Base-by-base conservation (phyloP, 2,329 filamentous ascomycete species). In the Beauveria brongniartii region DNA sequence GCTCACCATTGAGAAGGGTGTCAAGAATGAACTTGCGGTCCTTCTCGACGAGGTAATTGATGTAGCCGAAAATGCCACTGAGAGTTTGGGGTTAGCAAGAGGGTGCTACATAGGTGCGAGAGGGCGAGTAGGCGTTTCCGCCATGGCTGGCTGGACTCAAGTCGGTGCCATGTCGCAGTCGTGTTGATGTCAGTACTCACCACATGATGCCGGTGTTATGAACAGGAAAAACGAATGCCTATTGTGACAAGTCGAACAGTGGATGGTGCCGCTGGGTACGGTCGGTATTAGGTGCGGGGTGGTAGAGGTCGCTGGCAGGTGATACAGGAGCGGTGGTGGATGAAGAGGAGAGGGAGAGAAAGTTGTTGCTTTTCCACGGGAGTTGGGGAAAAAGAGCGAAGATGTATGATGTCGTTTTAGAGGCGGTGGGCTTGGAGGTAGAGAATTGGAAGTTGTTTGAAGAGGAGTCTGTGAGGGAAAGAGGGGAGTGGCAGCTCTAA, bases 11-110 rank as follows among this genome's bases (percentile, higher is more conserved):
- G 76, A 97, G 89, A 69, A 99, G 84, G 65, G 93, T 97, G 75
- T 97, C 88, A 73, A 97, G 84, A 76, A 97, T 96, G 80, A 89
- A 95, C 79, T 91, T 92, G 76, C 94, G 87, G 81, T 97, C 93
- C 85, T 96, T 97, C 84, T 97, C 94, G 75, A 97, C 92, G 75
- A 97, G 82, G 80, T 97, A 97, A 82, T 97, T 97, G 82, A 97
- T 91, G 84, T 97, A 97, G 71, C 93, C 93, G 81, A 97, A 95
- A 78, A 94, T 95, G 77, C 91, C 91, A 87, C 90, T 93, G 66
- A 63, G 63, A 63, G 46, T 51, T 63, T 51, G 54, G 48, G 10
- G 65, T 74, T 66, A 73, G 71, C 66, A 52, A 43, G n/a, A 20
- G 9, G 16, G 37, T n/a, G n/a, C n/a, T 12, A 46, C 3, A 20